A percentile compares a stretch with the other conserved stretches of the same genome.
Evolutionary conservation across 352 stramenopile species (phyloP).

Genomic region (Peronospora belbahrii): DNA sequence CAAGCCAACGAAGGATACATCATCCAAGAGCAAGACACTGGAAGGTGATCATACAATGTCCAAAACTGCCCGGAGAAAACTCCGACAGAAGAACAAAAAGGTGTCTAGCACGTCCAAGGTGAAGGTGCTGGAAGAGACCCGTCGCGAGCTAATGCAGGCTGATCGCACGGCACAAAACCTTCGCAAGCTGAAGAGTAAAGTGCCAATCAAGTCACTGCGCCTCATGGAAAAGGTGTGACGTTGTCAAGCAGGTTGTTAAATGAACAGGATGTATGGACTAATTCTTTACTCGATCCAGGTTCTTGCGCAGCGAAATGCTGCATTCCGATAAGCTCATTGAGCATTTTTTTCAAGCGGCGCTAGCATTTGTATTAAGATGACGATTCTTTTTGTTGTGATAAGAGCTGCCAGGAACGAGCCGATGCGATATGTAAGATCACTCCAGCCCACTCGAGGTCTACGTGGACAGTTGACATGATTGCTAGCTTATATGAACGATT

Average conservation of each 20-base stretch:
- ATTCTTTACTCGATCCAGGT: conserved; percentile 17
- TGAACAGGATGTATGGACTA: neutral
- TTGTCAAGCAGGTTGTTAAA: neutral
- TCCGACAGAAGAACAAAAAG: conserved; percentile 27
- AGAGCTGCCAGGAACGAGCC: neutral
- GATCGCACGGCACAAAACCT: conserved; percentile 56
- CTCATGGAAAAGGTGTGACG: conserved; percentile 56
- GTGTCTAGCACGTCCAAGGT: conserved; percentile 22
- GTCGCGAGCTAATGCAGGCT: conserved; percentile 39
- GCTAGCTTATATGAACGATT: neutral
- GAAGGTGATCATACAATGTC: neutral
- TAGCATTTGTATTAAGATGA: neutral
- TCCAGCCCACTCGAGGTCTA: neutral
- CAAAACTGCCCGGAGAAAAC: conserved; percentile 20
- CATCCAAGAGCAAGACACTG: neutral
- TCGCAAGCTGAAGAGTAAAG: conserved; percentile 49
- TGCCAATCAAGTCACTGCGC: conserved; percentile 49
- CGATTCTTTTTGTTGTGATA: neutral
- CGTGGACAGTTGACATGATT: neutral
- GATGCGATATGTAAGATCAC: neutral
- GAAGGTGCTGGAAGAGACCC: conserved; percentile 48
- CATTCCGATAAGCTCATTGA: conserved; percentile 25
- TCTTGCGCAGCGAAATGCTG: conserved; percentile 36
- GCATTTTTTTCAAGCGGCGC: neutral
- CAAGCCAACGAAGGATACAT: conserved; percentile 9